Base-by-base conservation (phyloP, 1,139 yeast species). In the Protomyces inouyei region DNA sequence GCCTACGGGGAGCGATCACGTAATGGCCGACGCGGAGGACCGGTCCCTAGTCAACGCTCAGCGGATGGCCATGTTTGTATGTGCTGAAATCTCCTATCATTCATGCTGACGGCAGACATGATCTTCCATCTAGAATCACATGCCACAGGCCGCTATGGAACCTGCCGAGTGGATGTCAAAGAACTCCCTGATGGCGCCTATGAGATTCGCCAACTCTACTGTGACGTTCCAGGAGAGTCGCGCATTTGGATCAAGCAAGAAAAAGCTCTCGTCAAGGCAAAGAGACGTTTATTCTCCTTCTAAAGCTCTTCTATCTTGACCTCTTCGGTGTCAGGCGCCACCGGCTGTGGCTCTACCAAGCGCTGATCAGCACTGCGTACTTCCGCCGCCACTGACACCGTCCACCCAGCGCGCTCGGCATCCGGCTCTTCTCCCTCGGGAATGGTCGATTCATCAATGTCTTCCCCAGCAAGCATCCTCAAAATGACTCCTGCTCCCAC, bases 401-500 rank as follows among this genome's bases (percentile, higher is more conserved):
- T 46, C 63, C 63, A 59, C 36, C 43, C 52, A 18, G 63, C 63
- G 14, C 63, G 56, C 36, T 59, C 63, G 28, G 53, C 63, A 45
- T 59, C 63, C 6, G 63, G 63, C 43, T 59, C 63, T 32, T 89
- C 96, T 3, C 98, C 98, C 71, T 83, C 83, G 0, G 84, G 82
- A 1, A 90, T 81, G 2, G 75, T 70, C 28, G 80, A 80, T 61
- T 82, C 71, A 66, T 85, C 84, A n/a, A 86, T 74, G 70, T 65
- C 75, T 72, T 64, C 61, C 2, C 74, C 75, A 32, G 68, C 55
- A 4, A 68, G 61, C 59, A 61, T 64, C 3, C 35, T 82, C 73
- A 92, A 72, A 2, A 93, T 83, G 0, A 93, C 79, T n/a, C 83
- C 76, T 0, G 97, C 91, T 0, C 95, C 98, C 2, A 88, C 87